A percentile compares a stretch with the other conserved stretches of the same genome.
Conservation (phyloP, 208 protist genomes). For the Entamoeba nuttalli region DNA sequence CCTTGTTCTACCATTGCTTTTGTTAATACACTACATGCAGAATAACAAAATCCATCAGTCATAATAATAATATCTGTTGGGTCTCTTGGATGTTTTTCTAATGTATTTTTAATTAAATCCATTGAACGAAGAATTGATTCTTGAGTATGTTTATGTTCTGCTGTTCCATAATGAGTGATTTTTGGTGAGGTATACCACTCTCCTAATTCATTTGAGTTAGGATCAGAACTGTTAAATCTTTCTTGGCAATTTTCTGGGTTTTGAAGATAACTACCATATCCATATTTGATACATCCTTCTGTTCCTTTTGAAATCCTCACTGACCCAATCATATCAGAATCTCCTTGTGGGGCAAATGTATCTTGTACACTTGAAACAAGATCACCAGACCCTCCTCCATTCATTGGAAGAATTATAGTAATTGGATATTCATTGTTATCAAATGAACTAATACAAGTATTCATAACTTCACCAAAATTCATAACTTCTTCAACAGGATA, state of each 20-base stretch:
- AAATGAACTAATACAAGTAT: background rate
- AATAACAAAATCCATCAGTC: background rate
- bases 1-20: background rate
- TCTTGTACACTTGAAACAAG: background rate
- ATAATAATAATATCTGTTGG: background rate
- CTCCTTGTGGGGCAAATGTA: background rate
- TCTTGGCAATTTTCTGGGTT: background rate
- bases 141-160: background rate
- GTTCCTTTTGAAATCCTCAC: background rate
- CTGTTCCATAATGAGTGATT: background rate
- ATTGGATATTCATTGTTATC: background rate
- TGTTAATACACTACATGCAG: background rate
- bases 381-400: background rate
- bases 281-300: background rate
- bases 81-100: background rate
- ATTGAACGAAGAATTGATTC: background rate
- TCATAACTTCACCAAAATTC: background rate
- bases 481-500: background rate
- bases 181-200: background rate
- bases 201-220: background rate
- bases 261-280: background rate
- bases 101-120: background rate
- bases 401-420: background rate
- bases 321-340: background rate
- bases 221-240: background rate